These are phyloP conservation scores for Persicaria tinctoria DNA, from an alignment of 148 eudicot species.

Conservation along the genomic window DNA sequence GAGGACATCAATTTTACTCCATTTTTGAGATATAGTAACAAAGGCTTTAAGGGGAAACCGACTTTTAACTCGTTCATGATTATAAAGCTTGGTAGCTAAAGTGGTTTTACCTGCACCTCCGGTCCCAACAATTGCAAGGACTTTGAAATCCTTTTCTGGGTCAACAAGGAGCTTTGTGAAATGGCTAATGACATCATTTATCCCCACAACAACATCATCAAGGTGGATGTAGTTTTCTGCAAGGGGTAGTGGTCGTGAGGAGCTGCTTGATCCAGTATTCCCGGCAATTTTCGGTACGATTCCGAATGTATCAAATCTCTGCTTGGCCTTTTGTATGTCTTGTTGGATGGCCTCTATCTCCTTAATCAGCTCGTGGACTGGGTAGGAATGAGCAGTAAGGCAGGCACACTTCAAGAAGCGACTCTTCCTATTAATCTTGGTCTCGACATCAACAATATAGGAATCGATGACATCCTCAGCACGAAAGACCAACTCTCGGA, in stretches of 20 bases:
- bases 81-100: not conserved
- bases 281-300: not conserved
- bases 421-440: too few species aligned
- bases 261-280: not conserved
- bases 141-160: not conserved
- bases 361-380: not conserved
- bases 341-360: not conserved
- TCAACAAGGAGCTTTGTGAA: not conserved
- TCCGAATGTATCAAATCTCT: not conserved
- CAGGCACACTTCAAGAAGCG: not conserved
- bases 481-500: too few species aligned
- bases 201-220: slow-evolving; percentile 1
- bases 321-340: not conserved
- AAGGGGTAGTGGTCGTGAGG: not conserved
- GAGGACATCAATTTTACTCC: not conserved
- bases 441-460: too few species aligned
- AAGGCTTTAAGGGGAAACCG: not conserved
- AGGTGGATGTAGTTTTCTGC: not conserved
- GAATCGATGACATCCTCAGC: too few species aligned
- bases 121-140: not conserved
- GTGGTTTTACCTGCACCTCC: not conserved
- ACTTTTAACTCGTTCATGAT: not conserved
- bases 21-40: not conserved
- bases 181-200: not conserved
- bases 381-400: not conserved